Base-by-base conservation (phyloP, 331 rosid genomes). In the Dryas integrifolia region DNA sequence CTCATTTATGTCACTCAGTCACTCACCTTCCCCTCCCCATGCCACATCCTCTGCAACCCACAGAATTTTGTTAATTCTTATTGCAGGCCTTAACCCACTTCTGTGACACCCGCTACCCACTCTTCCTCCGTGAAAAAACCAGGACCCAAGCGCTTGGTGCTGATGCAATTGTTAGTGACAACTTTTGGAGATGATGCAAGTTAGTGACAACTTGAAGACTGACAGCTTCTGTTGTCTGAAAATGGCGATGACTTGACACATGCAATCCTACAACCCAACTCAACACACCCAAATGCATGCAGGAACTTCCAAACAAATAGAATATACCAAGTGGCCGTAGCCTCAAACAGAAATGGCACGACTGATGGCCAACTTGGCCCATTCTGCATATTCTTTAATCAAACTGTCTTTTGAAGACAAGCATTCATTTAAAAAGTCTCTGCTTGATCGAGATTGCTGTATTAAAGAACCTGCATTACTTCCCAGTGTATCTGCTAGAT, bases 401-500 rank as follows among this genome's bases (percentile, higher is more conserved):
- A 89, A 72, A 83, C 84, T 80, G 76, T 91, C 97, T 58, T 91
- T 96, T 4, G 97, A 89, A 72, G 97, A 87, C 88, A 91, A 84
- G 82, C 97, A 91, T 75, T 89, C 96, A 64, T 85, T 85, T 72
- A 91, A 84, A 73, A 91, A 91, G 64, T 86, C 93, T 83, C 84
- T 89, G 93, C 96, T 86, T 55, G 96, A 89, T 84, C 86, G 72
- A 72, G 97, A 91, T 60, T 91, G 92, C 84, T 91, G 96, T 67
- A 91, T 91, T 83, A 91, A 84, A 71, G 97, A 82, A 68, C 96
- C 92, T 43, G 97, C 96, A 73, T 84, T 82, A 81, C 92, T 91
- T 74, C 97, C 97, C 47, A 91, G 90, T 8, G 97, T 91, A 84
- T 91, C 97, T 14, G 97, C 97, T 10, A 91, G 87, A 81, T 91